Base-by-base conservation (phyloP, 352 stramenopile genomes). In the Phytopythium ostracodes region DNA sequence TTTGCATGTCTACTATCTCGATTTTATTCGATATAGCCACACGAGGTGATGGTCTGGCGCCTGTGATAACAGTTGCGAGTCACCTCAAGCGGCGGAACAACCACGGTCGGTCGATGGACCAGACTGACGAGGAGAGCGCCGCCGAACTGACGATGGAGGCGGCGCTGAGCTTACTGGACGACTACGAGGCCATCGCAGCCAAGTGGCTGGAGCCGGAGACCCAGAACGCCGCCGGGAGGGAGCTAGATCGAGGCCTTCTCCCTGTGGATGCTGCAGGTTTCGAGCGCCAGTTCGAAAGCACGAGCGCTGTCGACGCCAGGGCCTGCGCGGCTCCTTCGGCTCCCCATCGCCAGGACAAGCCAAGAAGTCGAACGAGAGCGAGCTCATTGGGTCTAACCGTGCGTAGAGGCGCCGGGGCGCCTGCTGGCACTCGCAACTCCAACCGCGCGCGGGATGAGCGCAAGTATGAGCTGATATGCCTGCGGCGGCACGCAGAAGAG, bases 371-470 rank as follows among this genome's bases (percentile, higher is more conserved):
- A 22, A 6, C 3, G 40, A 1, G 12, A 20, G 10, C 40, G 6
- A 46, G 7, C 29, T 33, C 29, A 33, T 33, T 7, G 29, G 7
- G 40, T 46, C 40, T 46, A 20, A 9, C 7, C 17, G 46, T 33
- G 5, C 46, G 18, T 6, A 33, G 14, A 53, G 46, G 46, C 22
- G 46, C 8, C 20, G n/a, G 15, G 14, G n/a, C 22, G 3, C 1
- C 5, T 1, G 46, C 3, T 6, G 46, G 10, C 9, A 31, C 46
- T 9, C 46, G 46, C 53, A 59, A 59, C 35, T 60, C 55, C 24
- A 60, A 60, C 38, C 55, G 55, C 22, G 38, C 55, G 14, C 35
- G 55, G 18, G 55, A 60, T 40, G 55, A 60, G 55, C 55, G 55
- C n/a, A 50, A 51, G 55, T 47, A 60, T 22, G 55, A 60, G 38